phyloP scores from a whole-genome alignment of 257 asterid genomes.

The Salvia splendens region DNA sequence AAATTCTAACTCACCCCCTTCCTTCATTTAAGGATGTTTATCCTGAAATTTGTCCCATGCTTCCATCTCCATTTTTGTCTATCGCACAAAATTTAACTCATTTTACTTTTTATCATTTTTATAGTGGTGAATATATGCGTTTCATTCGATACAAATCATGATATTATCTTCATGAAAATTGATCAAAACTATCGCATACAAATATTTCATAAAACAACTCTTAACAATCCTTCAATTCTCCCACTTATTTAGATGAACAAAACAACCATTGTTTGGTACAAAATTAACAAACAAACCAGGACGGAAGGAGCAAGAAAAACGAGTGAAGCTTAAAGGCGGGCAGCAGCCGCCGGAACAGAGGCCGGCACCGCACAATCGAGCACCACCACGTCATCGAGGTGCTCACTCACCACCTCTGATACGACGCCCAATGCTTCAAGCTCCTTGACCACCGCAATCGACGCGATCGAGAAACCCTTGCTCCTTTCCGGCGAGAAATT shows the following conservation, averaged over 20 bases:
- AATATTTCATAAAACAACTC: background rate
- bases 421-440: conserved; percentile 59
- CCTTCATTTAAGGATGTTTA: no score
- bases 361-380: conserved; percentile 59
- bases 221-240: conserved; percentile 2
- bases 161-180: background rate
- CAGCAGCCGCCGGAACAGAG: conserved; percentile 45
- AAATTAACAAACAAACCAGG: background rate
- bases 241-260: background rate
- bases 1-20: no score
- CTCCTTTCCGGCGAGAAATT: conserved; percentile 80
- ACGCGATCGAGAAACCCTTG: conserved; percentile 76
- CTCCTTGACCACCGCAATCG: conserved; percentile 65
- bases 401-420: conserved; percentile 45
- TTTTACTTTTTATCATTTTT: no score
- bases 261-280: background rate
- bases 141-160: background rate
- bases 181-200: background rate
- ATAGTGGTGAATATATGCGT: no score
- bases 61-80: no score
- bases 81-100: no score
- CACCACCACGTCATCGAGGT: conserved; percentile 64
- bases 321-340: conserved; percentile 43
- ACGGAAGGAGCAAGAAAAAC: background rate
- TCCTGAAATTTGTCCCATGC: no score